phyloP scores from a whole-genome alignment of 1,284 basidiomycete genomes.

The Fistulinella staudtii region DNA sequence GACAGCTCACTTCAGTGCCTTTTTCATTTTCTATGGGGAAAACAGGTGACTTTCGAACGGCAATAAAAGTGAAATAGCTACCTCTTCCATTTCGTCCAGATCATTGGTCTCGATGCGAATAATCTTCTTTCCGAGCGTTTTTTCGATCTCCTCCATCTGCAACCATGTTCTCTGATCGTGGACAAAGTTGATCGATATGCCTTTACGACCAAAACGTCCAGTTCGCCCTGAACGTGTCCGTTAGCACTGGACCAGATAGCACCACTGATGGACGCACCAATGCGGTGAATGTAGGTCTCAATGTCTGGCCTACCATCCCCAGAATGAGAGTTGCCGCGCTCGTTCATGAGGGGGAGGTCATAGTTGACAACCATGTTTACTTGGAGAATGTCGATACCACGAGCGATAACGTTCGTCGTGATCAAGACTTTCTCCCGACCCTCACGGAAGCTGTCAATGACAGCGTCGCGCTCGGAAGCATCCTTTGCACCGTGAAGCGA shows the following conservation, averaged over 20 bases:
- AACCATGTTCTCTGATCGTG: slow-evolving; percentile 81
- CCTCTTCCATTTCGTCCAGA: slow-evolving; percentile 88
- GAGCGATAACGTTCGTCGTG: slow-evolving; percentile 97
- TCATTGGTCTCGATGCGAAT: slow-evolving; percentile 80
- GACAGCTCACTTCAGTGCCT: slow-evolving; percentile 60
- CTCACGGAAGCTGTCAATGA: slow-evolving; percentile 94
- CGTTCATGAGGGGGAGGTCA: slow-evolving; percentile 86
- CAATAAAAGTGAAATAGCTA: slow-evolving; percentile 25
- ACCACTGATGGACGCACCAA: slow-evolving; percentile 57
- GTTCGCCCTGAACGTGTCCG: slow-evolving; percentile 70
- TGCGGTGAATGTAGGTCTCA: slow-evolving; percentile 98
- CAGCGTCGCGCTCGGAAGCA: slow-evolving; percentile 81
- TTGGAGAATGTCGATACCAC: slow-evolving; percentile 98
- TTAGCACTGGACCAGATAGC: slow-evolving; percentile 2
- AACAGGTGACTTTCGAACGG: slow-evolving; percentile 1
- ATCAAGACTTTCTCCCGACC: slow-evolving; percentile 97
- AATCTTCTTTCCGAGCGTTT: slow-evolving; percentile 71
- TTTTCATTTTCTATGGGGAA: slow-evolving; percentile 64
- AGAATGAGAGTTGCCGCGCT: slow-evolving; percentile 46
- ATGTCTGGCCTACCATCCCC: slow-evolving; percentile 72
- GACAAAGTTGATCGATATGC: slow-evolving; percentile 95
- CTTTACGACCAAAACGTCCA: slow-evolving; percentile 92
- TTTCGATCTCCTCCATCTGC: slow-evolving; percentile 85
- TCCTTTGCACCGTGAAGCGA: slow-evolving; percentile 96
- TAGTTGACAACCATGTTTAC: slow-evolving; percentile 99